These are phyloP conservation scores for Tanozyma kutaoensis DNA, from an alignment of 805 yeast species.

Conservation along the genomic window DNA sequence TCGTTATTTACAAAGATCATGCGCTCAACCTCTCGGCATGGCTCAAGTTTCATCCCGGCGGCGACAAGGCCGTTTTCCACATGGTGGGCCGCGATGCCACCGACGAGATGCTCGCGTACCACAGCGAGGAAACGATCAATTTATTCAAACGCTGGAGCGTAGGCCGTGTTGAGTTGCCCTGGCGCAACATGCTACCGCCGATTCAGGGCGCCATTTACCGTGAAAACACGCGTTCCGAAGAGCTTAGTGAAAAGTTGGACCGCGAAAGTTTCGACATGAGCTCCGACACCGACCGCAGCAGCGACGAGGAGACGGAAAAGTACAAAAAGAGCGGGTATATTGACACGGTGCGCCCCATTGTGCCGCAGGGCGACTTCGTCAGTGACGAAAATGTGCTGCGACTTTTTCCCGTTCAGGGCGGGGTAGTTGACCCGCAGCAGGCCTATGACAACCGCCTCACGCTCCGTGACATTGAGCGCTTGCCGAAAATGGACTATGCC, in stretches of 20 bases:
- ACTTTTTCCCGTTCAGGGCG: conserved; percentile 18
- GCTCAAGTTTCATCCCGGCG: conserved; percentile 77
- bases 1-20: conserved; percentile 48
- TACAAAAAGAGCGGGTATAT: conserved; percentile 21
- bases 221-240: background rate
- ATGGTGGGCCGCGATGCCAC: conserved; percentile 85
- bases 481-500: conserved; percentile 55
- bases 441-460: conserved; percentile 44
- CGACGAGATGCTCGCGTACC: conserved; percentile 83
- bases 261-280: conserved; percentile 1
- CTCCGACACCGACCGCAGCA: conserved; percentile 3
- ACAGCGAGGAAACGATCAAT: conserved; percentile 41
- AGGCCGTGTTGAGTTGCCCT: conserved; percentile 48
- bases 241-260: conserved; percentile 3
- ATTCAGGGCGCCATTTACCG: conserved; percentile 60
- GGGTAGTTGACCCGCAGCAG: conserved; percentile 41
- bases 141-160: conserved; percentile 45
- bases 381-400: conserved; percentile 19
- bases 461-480: conserved; percentile 36
- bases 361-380: conserved; percentile 34
- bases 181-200: conserved; percentile 78
- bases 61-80: conserved; percentile 72
- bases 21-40: conserved; percentile 60
- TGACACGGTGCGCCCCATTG: conserved; percentile 30
- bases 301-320: conserved; percentile 2